Evolutionary conservation across 1,284 basidiomycete genomes (phyloP), one percentile per base, ranked within the genome.

Genomic region (Malassezia globosa): DNA sequence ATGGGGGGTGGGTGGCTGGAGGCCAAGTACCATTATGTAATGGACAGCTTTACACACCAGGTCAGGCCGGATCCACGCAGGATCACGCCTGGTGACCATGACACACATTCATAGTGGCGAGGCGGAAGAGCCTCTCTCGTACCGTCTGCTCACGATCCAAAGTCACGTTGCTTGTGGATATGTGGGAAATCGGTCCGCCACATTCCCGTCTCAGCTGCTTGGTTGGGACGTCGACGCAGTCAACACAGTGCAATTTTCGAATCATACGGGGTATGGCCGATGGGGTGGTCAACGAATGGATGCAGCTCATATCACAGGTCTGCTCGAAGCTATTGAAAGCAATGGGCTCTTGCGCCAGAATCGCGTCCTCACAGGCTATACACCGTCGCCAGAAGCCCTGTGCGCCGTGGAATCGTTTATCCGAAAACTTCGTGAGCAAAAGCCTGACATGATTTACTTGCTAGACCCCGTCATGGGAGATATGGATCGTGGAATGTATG

Each of bases 161-260:
- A 87, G 85, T 1, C 92, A 97, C 64, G 92, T 96, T 50, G 81
- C 85, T 2, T 87, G 83, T 58, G 92, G 92, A 48, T 96, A 92
- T 69, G 92, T 94, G n/a, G 90, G 78, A 42, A 80, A 79, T 58
- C 72, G 77, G 45, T 87, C 90, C 2, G 92, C 92, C 0, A 84
- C 87, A 0, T 95, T 99, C 67, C 90, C 92, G 0, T 78, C 96
- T 13, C 90, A 96, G 73, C 82, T 87, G 53, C 79, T 96, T 37
- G 92, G 89, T 21, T 96, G 85, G 74, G 89, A 97, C 60, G 89
- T 96, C 34, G 92, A 97, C 75, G 87, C 87, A 21, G 80, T 95
- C 34, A 95, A 96, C 72, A 94, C 90, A 0, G 92, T 96, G 38
- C 80, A 79, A 77, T 58, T 66, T 43, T 61, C 59, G 13, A 99